These are phyloP conservation scores for Corchorus olitorius DNA, from an alignment of 345 rosid species.

Conservation along the genomic window DNA sequence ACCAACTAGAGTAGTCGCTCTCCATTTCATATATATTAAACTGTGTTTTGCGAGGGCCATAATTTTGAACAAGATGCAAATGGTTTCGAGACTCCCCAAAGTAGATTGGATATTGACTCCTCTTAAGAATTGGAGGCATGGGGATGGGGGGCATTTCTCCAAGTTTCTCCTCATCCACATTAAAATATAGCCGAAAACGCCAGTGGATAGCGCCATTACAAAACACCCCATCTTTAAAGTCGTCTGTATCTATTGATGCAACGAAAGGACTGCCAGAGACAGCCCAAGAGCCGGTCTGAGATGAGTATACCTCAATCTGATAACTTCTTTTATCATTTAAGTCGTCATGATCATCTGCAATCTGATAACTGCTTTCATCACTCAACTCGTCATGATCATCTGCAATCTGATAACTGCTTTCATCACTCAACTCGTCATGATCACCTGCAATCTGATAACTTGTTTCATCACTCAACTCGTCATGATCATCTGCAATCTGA, in stretches of 20 bases:
- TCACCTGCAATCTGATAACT: no score
- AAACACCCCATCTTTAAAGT: slow-evolving; percentile 19
- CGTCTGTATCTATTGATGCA: not conserved
- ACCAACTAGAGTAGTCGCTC: slow-evolving; percentile 38
- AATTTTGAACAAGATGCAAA: slow-evolving; percentile 34
- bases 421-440: no score
- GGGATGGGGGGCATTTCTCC: slow-evolving; percentile 34
- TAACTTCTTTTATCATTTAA: no score
- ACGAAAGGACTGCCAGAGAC: slow-evolving; percentile 33
- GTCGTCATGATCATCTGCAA: no score
- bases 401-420: no score
- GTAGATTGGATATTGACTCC: no score
- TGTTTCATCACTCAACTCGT: no score
- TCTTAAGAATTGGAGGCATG: no score
- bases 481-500: no score
- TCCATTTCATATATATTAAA: slow-evolving; percentile 40
- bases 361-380: no score
- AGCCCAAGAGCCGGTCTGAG: slow-evolving; percentile 31
- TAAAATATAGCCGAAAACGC: slow-evolving; percentile 36
- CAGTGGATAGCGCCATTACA: slow-evolving; percentile 43
- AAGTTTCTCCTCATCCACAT: slow-evolving; percentile 30
- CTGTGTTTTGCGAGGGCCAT: slow-evolving; percentile 12
- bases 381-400: no score
- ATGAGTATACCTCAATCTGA: slow-evolving; percentile 35
- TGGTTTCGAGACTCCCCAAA: slow-evolving; percentile 25